Evolutionary conservation across 305 asterid genomes (phyloP), one percentile per base, ranked within the genome.

Genomic region (Nicotiana rustica): DNA sequence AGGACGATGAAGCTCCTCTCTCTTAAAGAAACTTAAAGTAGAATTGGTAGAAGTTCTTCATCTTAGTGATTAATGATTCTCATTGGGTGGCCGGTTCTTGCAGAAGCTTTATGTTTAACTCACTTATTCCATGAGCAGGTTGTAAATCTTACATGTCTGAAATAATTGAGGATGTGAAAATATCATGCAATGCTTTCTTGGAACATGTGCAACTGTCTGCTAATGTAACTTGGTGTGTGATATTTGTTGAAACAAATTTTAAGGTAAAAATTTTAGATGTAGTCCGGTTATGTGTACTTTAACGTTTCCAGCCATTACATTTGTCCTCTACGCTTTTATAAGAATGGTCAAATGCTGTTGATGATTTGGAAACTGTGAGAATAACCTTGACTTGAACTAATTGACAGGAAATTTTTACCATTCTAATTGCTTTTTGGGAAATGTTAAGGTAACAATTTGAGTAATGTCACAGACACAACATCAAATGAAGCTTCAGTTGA

Each of bases 1-100:
- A 41, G 12, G 49, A 41, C 12, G 29, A 15, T 75, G 79, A 29
- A 75, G 55, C 47, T 52, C 29, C 65, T 49, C 44, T 29, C 25
- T 55, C 79, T 73, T 73, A 18, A 49, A 38, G 79, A 75, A 36
- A 75, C 79, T 75, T 19, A 8, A 25, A 25, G 14, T 75, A 75
- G 79, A 14, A 75, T 25, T 19, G 17, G 25, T 52, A 52, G 44
- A 49, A 47, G 60, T 73, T 73, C 79, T 73, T 73, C 79, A 49
- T 25, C 62, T 49, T 49, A 73, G 62, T 13, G 79, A 73, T 47
- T 49, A 47, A 3, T 49, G 65, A 29, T 25, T 75, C 64, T 52
- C 47, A 10, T 52, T 25, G 25, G 13, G 8, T 75, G 79, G 44
- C 29, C 44, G 15, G 29, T 75, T 75, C 62, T 75, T 75, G 65